Evolutionary conservation across 176 grass and related monocot species (phyloP), one percentile per base, ranked within the genome.

Genomic region (Metroxylon sagu): DNA sequence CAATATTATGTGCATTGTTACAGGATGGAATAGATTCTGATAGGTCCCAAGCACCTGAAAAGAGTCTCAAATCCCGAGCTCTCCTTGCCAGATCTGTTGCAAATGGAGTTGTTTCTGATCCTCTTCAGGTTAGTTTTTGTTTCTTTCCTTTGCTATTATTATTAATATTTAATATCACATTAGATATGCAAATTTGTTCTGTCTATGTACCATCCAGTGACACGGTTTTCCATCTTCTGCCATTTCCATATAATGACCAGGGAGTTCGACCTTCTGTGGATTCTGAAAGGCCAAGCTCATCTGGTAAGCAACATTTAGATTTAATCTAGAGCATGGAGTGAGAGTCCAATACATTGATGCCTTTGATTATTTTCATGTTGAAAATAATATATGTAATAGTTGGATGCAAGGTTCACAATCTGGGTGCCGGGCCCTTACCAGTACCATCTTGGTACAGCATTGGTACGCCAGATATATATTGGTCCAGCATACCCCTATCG

Each of bases 11-110:
- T 58, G 31, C 14, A 35, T 19, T 68, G 29, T 43, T 71, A 57
- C 67, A 97, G 93, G 87, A 88, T 74, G 75, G 73, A 74, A 19
- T 71, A 50, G 71, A 70, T 65, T 80, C 78, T 61, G 83, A 90
- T 54, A 82, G 71, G 43, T 63, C 74, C 53, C 69, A 76, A 70
- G 53, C 64, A 73, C 72, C 76, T 64, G 84, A 82, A 63, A 91
- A 79, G 66, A 70, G 57, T 67, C 50, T 71, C 57, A 90, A 85
- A 61, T 74, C 87, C 21, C 87, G 81, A 67, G 62, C 75, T 55
- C 60, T 97, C 73, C 78, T 91, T 35, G 59, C 87, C 52, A 85
- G 78, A 73, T 69, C 81, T 52, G 63, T 15, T 62, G 62, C 71
- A 25, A 95, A 79, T 79, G 77, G 73, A 65, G 67, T 49, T 52